A percentile compares a stretch with the other conserved stretches of the same genome.
Conservation (phyloP, 208 protist species). For the Wallacemonas sp. region DNA sequence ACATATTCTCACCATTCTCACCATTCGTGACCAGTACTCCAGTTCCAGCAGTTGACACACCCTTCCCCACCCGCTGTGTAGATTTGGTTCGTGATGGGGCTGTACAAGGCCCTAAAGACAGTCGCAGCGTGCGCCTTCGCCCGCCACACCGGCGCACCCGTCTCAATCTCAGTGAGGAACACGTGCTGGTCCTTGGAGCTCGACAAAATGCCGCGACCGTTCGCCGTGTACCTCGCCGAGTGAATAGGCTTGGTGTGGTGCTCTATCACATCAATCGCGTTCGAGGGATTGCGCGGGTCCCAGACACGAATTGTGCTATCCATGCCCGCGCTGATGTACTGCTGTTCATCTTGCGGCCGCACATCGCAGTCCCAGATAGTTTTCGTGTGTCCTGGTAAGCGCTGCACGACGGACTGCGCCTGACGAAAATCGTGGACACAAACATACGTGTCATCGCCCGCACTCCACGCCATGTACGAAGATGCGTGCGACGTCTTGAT, state of each 20-base stretch:
- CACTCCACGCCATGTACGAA: constrained; percentile 48
- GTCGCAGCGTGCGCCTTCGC: constrained; percentile 47
- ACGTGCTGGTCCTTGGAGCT: constrained; percentile 54
- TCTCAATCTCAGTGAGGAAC: constrained; percentile 30
- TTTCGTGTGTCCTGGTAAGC: constrained; percentile 46
- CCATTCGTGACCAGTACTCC: constrained; percentile 31
- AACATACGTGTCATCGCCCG: constrained; percentile 50
- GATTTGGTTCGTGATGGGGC: constrained; percentile 32
- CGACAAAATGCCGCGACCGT: constrained; percentile 49
- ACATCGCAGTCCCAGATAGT: constrained; percentile 70
- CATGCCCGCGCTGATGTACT: constrained; percentile 61
- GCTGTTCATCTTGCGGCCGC: constrained; percentile 26
- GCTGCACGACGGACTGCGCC: constrained; percentile 33
- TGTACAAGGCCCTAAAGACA: constrained; percentile 61
- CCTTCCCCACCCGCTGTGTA: constrained; percentile 47
- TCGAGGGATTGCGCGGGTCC: constrained; percentile 42
- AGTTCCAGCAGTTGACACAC: constrained; percentile 66
- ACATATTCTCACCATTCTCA: constrained; percentile 10
- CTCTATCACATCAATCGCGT: constrained; percentile 24
- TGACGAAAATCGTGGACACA: constrained; percentile 70
- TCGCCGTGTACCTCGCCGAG: constrained; percentile 47
- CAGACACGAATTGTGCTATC: constrained; percentile 64
- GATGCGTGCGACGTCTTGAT: constrained; percentile 30
- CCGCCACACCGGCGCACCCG: constrained; percentile 50
- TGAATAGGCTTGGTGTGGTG: constrained; percentile 62